These are phyloP conservation scores for Capsicum chinense DNA, from an alignment of 257 asterid species.

Conservation along the genomic window DNA sequence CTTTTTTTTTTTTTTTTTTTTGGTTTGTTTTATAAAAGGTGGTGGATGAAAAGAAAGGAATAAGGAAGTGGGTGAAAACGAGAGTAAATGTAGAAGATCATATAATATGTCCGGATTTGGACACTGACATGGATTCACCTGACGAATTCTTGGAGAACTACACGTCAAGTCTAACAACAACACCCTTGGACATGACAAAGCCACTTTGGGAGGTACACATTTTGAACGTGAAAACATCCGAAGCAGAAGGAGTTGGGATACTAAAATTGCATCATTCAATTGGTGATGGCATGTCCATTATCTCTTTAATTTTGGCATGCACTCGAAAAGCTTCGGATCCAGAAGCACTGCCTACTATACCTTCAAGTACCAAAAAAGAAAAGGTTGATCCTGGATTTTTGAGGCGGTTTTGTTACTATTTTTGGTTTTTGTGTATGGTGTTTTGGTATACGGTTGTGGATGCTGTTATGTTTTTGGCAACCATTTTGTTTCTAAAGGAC, in stretches of 20 bases:
- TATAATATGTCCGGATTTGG: slow-evolving; percentile 39
- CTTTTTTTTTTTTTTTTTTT: too few relatives aligned
- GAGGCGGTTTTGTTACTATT: slow-evolving; percentile 3
- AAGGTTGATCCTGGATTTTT: not conserved
- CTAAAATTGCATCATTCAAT: slow-evolving; percentile 49
- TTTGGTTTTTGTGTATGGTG: slow-evolving; percentile 36
- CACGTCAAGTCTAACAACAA: slow-evolving; percentile 34
- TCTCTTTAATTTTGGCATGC: slow-evolving; percentile 44
- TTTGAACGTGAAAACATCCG: slow-evolving; percentile 45
- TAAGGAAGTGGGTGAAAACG: slow-evolving; percentile 42
- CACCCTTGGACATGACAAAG: slow-evolving; percentile 38
- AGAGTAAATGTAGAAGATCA: slow-evolving; percentile 43
- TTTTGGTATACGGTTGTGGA: slow-evolving; percentile 39
- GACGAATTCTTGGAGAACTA: slow-evolving; percentile 45
- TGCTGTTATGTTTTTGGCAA: slow-evolving; percentile 31
- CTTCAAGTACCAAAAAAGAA: slow-evolving; percentile 9
- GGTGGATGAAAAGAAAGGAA: slow-evolving; percentile 26
- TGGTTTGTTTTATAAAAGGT: not conserved
- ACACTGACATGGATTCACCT: slow-evolving; percentile 39
- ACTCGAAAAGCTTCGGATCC: slow-evolving; percentile 43
- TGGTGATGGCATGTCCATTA: slow-evolving; percentile 55
- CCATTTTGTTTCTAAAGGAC: slow-evolving; percentile 41
- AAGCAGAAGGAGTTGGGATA: slow-evolving; percentile 39
- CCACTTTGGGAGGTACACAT: slow-evolving; percentile 59
- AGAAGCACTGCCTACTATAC: slow-evolving; percentile 40